Conservation (phyloP, 2,329 filamentous ascomycete genomes). For the Hymenoscyphus occultus region DNA sequence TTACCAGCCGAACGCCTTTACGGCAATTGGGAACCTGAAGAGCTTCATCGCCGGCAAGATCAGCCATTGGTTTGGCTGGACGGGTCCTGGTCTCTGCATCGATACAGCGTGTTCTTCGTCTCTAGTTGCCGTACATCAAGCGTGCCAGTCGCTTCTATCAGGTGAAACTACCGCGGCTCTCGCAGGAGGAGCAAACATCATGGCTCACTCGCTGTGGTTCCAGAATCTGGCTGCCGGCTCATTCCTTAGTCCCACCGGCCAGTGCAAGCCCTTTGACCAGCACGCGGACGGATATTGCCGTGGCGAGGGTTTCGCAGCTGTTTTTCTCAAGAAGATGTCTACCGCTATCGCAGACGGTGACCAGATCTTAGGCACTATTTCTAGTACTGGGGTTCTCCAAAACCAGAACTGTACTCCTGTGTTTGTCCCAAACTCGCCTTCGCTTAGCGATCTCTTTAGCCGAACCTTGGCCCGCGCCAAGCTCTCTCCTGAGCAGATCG, state of each 20-base stretch:
- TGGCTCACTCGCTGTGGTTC: slow-evolving; percentile 2
- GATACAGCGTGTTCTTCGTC: slow-evolving; percentile 58
- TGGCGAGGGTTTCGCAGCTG: slow-evolving; percentile 53
- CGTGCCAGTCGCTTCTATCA: slow-evolving; percentile 46
- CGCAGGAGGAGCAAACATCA: slow-evolving; percentile 15
- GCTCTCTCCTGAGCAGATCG: not conserved
- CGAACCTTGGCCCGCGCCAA: not conserved
- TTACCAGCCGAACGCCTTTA: too few relatives aligned
- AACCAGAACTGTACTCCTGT: slow-evolving; percentile 57
- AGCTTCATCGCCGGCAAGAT: slow-evolving; percentile 9
- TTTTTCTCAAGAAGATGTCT: slow-evolving; percentile 55
- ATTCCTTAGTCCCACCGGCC: slow-evolving; percentile 35
- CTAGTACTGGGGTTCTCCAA: slow-evolving; percentile 51
- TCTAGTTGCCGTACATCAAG: slow-evolving; percentile 51
- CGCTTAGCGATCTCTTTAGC: slow-evolving; percentile 36
- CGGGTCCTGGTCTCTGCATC: slow-evolving; percentile 63
- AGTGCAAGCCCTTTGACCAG: slow-evolving; percentile 39
- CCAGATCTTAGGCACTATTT: slow-evolving; percentile 52
- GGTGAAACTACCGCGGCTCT: slow-evolving; percentile 38
- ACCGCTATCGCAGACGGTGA: slow-evolving; percentile 54
- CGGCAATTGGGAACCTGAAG: too few relatives aligned
- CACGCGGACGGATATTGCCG: slow-evolving; percentile 17
- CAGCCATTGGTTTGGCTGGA: slow-evolving; percentile 12
- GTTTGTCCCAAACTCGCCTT: slow-evolving; percentile 48
- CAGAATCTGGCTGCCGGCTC: slow-evolving; percentile 2